Evolutionary conservation across 2,329 filamentous ascomycete species (phyloP), one percentile per base, ranked within the genome.

Genomic region (Fusarium compactum): DNA sequence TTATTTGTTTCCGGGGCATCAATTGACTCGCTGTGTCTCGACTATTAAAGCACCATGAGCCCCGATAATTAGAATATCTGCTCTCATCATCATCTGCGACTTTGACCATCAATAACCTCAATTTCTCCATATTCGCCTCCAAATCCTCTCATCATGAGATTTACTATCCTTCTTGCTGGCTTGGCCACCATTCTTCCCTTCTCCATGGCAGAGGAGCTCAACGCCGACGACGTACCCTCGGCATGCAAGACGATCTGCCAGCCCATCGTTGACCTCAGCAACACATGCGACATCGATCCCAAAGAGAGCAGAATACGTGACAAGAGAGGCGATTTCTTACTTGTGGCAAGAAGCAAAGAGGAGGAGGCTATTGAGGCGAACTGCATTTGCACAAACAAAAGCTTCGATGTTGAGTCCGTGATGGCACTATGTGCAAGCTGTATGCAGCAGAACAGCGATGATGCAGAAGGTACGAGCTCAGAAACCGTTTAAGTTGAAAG

Each of bases 241-340:
- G 8, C 43, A 4, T 61, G 58, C 58, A 50, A 20, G 12, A 61
- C 58, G 4, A 61, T 61, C 34, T 60, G 58, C 18, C 58, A 60
- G 3, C 58, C 54, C n/a, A 50, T 61, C 1, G 34, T 61, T 18
- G 58, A 60, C 12, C 58, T 61, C 6, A 61, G 54, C 27, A 61
- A 50, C 2, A 22, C 25, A 12, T 61, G 58, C 55, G 55, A 60
- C n/a, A 60, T 61, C 14, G 58, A 61, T 14, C 43, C 43, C 6
- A 61, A 61, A 4, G 54, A 61, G 22, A 52, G 7, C 24, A 52
- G 18, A 20, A 11, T 32, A 20, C 41, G 5, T 6, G 58, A 50
- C 3, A 24, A 6, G 18, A 32, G 58, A 34, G 16, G 58, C 6
- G 43, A 8, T 6, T 45, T 61, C 10, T 9, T 59, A 0, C 34